Evolutionary conservation across 768 basidiomycete genomes (phyloP).

Genomic region (Trametes punicea): DNA sequence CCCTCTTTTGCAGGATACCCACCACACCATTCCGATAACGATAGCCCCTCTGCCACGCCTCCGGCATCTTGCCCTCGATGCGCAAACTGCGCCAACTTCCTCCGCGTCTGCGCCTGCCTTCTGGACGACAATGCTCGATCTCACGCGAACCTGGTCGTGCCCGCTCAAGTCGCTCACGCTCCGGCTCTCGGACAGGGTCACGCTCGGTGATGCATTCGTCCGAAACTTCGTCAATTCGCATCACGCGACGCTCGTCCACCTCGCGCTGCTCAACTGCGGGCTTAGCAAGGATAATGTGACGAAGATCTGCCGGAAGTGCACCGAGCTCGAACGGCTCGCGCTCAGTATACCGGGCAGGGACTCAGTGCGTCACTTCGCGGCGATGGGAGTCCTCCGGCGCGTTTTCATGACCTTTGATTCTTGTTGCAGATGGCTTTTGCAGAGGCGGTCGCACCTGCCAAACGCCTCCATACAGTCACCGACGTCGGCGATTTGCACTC

Average conservation of each 20-base stretch:
- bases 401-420: conserved; percentile 16
- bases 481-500: conserved; percentile 43
- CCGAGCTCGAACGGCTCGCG: conserved; percentile 46
- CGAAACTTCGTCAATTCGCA: conserved; percentile 42
- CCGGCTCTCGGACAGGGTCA: conserved; percentile 43
- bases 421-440: conserved; percentile 32
- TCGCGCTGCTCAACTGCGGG: conserved; percentile 47
- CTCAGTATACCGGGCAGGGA: conserved; percentile 51
- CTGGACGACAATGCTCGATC: conserved; percentile 31
- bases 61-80: conserved; percentile 51
- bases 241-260: conserved; percentile 38
- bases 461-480: conserved; percentile 41
- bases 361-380: conserved; percentile 22
- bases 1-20: conserved; percentile 33
- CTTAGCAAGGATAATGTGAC: conserved; percentile 39
- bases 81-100: conserved; percentile 33
- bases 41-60: conserved; percentile 40
- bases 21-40: conserved; percentile 23
- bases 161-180: conserved; percentile 37
- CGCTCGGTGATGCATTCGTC: conserved; percentile 39
- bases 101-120: conserved; percentile 24
- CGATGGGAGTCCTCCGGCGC: background rate
- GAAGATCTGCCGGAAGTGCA: conserved; percentile 42
- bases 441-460: conserved; percentile 34
- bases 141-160: conserved; percentile 33